Evolutionary conservation across 2,329 filamentous ascomycete genomes (phyloP).

Genomic region (Sporothrix protearum): DNA sequence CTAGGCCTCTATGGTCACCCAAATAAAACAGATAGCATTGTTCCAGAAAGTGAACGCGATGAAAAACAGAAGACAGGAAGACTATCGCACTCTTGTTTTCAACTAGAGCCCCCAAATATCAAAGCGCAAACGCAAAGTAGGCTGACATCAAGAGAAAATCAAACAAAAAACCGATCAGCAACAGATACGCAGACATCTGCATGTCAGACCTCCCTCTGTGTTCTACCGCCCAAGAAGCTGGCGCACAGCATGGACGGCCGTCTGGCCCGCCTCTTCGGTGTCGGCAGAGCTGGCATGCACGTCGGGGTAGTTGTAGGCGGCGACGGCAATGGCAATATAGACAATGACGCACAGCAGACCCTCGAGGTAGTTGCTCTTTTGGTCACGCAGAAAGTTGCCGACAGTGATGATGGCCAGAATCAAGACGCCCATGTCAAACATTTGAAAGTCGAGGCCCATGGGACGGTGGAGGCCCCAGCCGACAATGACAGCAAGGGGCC

Average conservation of each 20-base stretch:
- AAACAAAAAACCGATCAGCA: neutral
- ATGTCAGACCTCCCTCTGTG: too few relatives aligned
- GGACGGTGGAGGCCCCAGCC: slow-evolving; percentile 70
- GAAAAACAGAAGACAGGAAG: neutral
- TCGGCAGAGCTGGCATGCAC: neutral
- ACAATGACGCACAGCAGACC: slow-evolving; percentile 73
- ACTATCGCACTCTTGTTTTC: neutral
- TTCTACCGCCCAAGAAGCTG: neutral
- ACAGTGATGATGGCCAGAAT: slow-evolving; percentile 82
- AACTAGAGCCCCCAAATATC: neutral
- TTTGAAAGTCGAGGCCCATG: slow-evolving; percentile 80
- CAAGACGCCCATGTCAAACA: slow-evolving; percentile 79
- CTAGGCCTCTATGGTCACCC: neutral
- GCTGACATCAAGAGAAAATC: neutral
- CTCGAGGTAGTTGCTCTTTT: slow-evolving; percentile 88
- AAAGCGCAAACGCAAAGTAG: neutral
- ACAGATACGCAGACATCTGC: too few relatives aligned
- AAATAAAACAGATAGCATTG: neutral
- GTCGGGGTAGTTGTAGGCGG: slow-evolving; percentile 30
- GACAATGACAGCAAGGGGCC: slow-evolving; percentile 79
- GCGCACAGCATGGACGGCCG: slow-evolving; percentile 1
- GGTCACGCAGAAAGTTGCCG: slow-evolving; percentile 80
- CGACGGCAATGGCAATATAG: slow-evolving; percentile 58
- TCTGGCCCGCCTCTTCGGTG: slow-evolving; percentile 2
- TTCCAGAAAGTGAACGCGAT: neutral